phyloP scores from a whole-genome alignment of 345 rosid genomes.

The Lepidium didymum region DNA sequence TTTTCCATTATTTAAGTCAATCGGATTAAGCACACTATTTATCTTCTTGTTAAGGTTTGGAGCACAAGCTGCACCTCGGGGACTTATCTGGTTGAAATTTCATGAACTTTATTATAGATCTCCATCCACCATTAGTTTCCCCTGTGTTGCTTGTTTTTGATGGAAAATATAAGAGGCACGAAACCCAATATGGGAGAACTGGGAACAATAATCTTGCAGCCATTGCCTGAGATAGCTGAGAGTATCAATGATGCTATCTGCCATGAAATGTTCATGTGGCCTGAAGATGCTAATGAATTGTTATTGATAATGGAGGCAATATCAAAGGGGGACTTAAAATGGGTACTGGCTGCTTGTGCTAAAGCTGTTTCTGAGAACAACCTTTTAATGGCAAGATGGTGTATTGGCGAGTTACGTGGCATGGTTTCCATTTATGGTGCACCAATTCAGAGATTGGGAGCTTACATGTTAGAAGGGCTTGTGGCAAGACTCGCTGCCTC shows the following conservation, averaged over 20 bases:
- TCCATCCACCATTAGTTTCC: not conserved
- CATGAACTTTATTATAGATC: not conserved
- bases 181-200: slow-evolving; percentile 35
- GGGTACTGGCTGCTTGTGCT: slow-evolving; percentile 37
- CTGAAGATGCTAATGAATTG: slow-evolving; percentile 12
- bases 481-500: slow-evolving; percentile 38
- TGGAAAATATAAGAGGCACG: not conserved
- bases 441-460: slow-evolving; percentile 43
- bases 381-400: slow-evolving; percentile 31
- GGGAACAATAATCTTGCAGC: slow-evolving; percentile 59
- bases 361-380: slow-evolving; percentile 34
- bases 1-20: not conserved
- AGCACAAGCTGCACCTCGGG: not conserved
- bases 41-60: not conserved
- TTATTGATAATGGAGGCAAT: slow-evolving; percentile 19
- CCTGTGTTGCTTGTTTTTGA: not conserved
- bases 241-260: slow-evolving; percentile 31
- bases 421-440: slow-evolving; percentile 48
- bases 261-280: slow-evolving; percentile 16
- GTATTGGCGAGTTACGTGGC: slow-evolving; percentile 29
- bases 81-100: not conserved
- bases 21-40: not conserved
- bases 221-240: slow-evolving; percentile 36
- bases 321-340: slow-evolving; percentile 31
- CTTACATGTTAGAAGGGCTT: slow-evolving; percentile 50